phyloP scores from a whole-genome alignment of 2,329 filamentous ascomycete species.

The Scedosporium minutisporum region DNA sequence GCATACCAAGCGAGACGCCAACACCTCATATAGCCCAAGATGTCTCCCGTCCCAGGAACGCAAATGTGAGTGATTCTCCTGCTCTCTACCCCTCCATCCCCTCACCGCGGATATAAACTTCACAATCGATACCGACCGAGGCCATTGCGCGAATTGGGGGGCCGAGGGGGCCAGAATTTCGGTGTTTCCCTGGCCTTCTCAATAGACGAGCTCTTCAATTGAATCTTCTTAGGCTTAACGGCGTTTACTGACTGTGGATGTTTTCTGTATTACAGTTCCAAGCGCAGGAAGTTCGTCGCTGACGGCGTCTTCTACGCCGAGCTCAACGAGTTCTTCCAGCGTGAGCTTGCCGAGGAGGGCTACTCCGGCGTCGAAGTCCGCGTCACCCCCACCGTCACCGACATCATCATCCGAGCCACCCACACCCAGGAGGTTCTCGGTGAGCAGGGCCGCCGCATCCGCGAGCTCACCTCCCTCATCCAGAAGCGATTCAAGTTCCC shows the following conservation, averaged over 20 bases:
- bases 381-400: constrained; percentile 98
- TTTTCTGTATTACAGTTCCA: constrained; percentile 50
- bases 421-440: constrained; percentile 99
- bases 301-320: constrained; percentile 99
- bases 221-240: constrained; percentile 8
- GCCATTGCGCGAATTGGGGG: neutral
- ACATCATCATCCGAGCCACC: constrained; percentile 99
- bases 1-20: constrained; percentile 3
- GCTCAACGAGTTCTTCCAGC: constrained; percentile 99
- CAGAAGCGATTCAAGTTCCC: constrained; percentile 99
- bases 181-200: neutral
- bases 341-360: constrained; percentile 98
- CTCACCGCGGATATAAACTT: neutral
- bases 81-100: constrained; percentile 6
- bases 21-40: constrained; percentile 5
- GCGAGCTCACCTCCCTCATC: constrained; percentile 99
- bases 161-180: neutral
- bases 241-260: constrained; percentile 1
- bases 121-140: neutral
- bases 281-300: constrained; percentile 89
- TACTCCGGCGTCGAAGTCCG: constrained; percentile 99
- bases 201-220: neutral
- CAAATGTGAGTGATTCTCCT: constrained; percentile 45
- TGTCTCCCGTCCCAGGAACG: constrained; percentile 41
- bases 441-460: constrained; percentile 99